A percentile compares a stretch with the other conserved stretches of the same genome.
Evolutionary conservation across 257 asterid genomes (phyloP).

Genomic region (Ocimum tenuiflorum): DNA sequence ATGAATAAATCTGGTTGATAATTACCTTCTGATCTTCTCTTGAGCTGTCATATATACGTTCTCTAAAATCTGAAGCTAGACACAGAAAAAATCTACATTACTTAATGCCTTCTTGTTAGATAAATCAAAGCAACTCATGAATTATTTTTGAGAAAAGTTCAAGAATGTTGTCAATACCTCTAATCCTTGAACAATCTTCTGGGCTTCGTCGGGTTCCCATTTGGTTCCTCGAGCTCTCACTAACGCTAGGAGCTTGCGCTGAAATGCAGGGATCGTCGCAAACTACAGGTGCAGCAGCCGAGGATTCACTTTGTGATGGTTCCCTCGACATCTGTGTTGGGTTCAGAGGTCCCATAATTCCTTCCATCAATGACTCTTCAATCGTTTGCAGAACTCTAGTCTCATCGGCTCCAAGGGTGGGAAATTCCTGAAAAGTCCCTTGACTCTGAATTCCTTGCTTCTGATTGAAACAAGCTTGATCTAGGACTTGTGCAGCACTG

Average conservation of each 20-base stretch:
- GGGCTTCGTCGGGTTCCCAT: conserved; percentile 35
- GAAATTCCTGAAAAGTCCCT: conserved; percentile 32
- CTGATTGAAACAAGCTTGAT: conserved; percentile 27
- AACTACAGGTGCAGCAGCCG: conserved; percentile 50
- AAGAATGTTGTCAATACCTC: conserved; percentile 20
- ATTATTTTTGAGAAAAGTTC: not conserved
- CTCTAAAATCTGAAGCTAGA: conserved; percentile 41
- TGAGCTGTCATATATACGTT: conserved; percentile 33
- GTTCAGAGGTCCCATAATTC: conserved; percentile 38
- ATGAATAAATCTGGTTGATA: not conserved
- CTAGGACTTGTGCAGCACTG: conserved; percentile 28
- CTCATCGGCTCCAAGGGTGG: conserved; percentile 35
- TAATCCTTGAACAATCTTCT: conserved; percentile 38
- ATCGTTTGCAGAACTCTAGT: conserved; percentile 36
- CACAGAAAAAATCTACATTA: not conserved
- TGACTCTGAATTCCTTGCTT: conserved; percentile 33
- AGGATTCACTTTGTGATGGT: conserved; percentile 82
- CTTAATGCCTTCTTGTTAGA: not conserved
- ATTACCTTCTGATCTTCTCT: conserved; percentile 57
- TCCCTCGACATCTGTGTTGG: conserved; percentile 49
- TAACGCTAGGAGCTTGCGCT: conserved; percentile 50
- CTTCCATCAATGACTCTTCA: conserved; percentile 53
- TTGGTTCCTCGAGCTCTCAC: conserved; percentile 58
- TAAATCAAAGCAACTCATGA: not conserved
- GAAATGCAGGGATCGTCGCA: conserved; percentile 56